Evolutionary conservation across 2,329 filamentous ascomycete species (phyloP), one percentile per base, ranked within the genome.

Genomic region (Aciculosporium take): DNA sequence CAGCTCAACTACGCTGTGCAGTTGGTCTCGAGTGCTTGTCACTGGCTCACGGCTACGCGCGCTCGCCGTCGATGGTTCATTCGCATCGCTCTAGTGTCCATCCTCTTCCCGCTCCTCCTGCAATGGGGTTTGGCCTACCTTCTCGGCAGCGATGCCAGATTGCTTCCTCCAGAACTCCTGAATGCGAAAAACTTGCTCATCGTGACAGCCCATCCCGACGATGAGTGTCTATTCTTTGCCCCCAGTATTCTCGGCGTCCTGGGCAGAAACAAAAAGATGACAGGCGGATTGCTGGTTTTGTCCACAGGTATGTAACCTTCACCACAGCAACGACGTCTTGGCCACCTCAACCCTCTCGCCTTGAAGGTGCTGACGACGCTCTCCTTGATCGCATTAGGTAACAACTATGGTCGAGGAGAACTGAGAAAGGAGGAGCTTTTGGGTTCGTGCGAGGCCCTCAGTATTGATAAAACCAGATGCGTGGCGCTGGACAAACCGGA

Each of bases 201-300:
- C 25, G 58, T 64, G 10, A 64, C 61, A 10, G 60, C 62, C 2
- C 60, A 62, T 31, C 56, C 56, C 12, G 61, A 60, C 27, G 60
- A 63, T 7, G 69, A 69, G 47, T 59, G 56, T 23, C 51, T 58
- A 5, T 59, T 58, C 42, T 58, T 58, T 33, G 43, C 56, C 4
- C 56, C 56, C 3, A 55, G 49, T 41, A 56, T 58, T 6, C 37
- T 59, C 27, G 56, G 55, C 23, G 47, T 58, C 7, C 46, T 59
- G 35, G 53, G 54, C 32, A 41, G 54, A n/a, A 55, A 56, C 37
- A 52, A 36, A 33, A 37, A 40, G 1, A 45, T 52, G 8, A 52
- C 45, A 8, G 56, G 56, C 0, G 51, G 51, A 0, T 33, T 59
- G 46, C 41, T 50, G 21, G 56, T 55, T 36, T 56, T 62, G 48